Conservation (phyloP, 768 basidiomycete species). For the Trametes cubensis region DNA sequence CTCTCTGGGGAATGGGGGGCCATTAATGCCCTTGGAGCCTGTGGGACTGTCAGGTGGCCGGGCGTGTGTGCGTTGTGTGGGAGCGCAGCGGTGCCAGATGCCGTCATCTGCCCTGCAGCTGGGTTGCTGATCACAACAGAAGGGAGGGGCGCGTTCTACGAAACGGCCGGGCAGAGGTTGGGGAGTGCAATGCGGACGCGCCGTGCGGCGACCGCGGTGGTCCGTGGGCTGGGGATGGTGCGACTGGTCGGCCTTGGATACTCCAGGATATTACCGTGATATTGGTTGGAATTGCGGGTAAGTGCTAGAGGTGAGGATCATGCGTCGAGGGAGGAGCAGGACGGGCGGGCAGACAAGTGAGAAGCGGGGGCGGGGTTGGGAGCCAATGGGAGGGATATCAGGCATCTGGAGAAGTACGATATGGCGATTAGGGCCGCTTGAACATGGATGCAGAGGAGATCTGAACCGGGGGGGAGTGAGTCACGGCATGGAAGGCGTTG, state of each 20-base stretch:
- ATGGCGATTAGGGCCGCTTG: too few species aligned
- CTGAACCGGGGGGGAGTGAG: too few species aligned
- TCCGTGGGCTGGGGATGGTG: not conserved
- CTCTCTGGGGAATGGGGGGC: not conserved
- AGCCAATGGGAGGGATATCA: too few species aligned
- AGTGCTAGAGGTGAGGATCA: not conserved
- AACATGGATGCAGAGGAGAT: too few species aligned
- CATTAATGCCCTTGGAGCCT: not conserved
- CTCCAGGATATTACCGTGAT: not conserved
- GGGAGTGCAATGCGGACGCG: not conserved
- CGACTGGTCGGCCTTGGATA: not conserved
- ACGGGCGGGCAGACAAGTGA: too few species aligned
- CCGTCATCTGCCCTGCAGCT: slow-evolving; percentile 1
- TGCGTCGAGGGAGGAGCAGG: too few species aligned
- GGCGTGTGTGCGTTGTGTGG: slow-evolving; percentile 13
- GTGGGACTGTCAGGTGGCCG: slow-evolving; percentile 13
- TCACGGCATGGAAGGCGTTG: not conserved
- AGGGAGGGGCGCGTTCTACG: slow-evolving; percentile 1
- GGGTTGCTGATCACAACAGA: slow-evolving; percentile 12
- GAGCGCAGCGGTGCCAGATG: slow-evolving; percentile 5
- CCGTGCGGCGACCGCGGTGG: not conserved
- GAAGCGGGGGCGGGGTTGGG: too few species aligned
- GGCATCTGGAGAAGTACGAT: too few species aligned
- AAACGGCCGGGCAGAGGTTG: not conserved
- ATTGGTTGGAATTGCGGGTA: not conserved